phyloP scores from a whole-genome alignment of 2,329 filamentous ascomycete genomes.

The Seiridium cupressi region DNA sequence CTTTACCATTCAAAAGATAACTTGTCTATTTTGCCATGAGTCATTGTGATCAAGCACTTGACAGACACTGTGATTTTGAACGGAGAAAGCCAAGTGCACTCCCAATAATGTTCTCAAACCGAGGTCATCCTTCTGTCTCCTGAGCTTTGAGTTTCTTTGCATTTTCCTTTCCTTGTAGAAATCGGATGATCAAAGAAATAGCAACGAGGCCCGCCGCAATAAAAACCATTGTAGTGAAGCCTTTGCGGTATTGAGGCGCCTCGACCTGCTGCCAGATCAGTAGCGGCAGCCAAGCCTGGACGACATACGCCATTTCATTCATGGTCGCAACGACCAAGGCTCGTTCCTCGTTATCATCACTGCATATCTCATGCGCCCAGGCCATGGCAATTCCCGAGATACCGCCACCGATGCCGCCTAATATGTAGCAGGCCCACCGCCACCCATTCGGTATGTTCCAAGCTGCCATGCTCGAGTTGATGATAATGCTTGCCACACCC shows the following conservation, averaged over 20 bases:
- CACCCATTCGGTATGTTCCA: constrained; percentile 49
- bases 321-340: constrained; percentile 64
- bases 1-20: too few relatives aligned
- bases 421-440: constrained; percentile 64
- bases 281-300: constrained; percentile 69
- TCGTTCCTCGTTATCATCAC: constrained; percentile 59
- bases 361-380: constrained; percentile 50
- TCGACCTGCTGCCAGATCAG: constrained; percentile 66
- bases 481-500: constrained; percentile 39
- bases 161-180: constrained; percentile 43
- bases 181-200: constrained; percentile 45
- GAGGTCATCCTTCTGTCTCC: neutral
- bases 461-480: constrained; percentile 36
- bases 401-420: constrained; percentile 50
- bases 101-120: neutral
- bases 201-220: constrained; percentile 48
- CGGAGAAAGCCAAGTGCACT: too few relatives aligned
- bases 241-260: constrained; percentile 59
- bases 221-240: constrained; percentile 54
- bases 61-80: neutral
- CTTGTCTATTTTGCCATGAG: too few relatives aligned
- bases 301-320: constrained; percentile 68
- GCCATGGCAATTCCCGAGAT: constrained; percentile 45
- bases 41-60: too few relatives aligned
- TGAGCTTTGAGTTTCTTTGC: constrained; percentile 4